Conservation (phyloP, 2,329 filamentous ascomycete species). For the Fusarium succisae region DNA sequence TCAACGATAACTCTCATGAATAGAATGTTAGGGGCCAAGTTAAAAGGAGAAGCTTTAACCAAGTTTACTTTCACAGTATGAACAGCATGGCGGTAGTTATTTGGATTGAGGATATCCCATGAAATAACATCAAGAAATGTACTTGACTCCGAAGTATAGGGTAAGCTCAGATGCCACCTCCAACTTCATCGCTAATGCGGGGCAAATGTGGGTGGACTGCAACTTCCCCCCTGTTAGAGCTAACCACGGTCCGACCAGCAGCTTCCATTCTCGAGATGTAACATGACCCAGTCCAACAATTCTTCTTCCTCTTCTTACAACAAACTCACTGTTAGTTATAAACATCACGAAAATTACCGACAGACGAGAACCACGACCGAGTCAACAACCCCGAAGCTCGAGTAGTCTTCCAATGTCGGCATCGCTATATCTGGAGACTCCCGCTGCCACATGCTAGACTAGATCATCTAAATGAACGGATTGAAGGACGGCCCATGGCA, state of each 20-base stretch:
- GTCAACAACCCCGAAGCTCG: not conserved
- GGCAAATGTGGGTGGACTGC: slow-evolving; percentile 12
- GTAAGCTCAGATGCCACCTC: slow-evolving; percentile 5
- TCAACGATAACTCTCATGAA: not conserved
- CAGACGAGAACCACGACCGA: not conserved
- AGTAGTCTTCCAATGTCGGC: slow-evolving; percentile 22
- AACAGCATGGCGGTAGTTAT: not conserved
- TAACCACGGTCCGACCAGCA: slow-evolving; percentile 19
- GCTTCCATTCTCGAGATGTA: slow-evolving; percentile 20
- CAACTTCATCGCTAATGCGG: slow-evolving; percentile 11
- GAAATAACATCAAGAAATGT: not conserved
- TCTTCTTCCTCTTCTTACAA: slow-evolving; percentile 3
- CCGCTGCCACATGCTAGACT: slow-evolving; percentile 34
- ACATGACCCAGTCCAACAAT: slow-evolving; percentile 6
- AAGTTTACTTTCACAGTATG: not conserved
- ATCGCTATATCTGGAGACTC: slow-evolving; percentile 18
- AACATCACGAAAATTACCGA: not conserved
- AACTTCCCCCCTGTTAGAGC: slow-evolving; percentile 21
- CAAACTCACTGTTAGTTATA: not conserved
- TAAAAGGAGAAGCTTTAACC: not conserved
- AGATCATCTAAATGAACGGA: slow-evolving; percentile 23
- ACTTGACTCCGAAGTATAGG: slow-evolving; percentile 13
- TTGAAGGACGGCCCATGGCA: slow-evolving; percentile 25
- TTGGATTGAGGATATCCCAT: not conserved
- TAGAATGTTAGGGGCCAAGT: not conserved